These are phyloP conservation scores for Danielia reshetovae DNA, from an alignment of 805 yeast species.

Conservation along the genomic window DNA sequence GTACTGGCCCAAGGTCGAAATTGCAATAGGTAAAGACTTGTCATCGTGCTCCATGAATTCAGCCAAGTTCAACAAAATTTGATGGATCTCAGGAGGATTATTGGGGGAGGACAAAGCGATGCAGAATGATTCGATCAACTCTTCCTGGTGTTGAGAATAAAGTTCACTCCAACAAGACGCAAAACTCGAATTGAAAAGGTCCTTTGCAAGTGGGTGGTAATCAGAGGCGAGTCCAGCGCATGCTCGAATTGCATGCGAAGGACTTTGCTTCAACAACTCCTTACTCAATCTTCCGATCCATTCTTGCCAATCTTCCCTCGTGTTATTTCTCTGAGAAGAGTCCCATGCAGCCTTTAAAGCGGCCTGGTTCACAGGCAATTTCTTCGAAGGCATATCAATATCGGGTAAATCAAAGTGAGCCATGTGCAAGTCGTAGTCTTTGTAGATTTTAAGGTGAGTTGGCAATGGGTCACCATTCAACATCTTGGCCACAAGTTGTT, in stretches of 20 bases:
- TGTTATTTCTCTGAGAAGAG: conserved; percentile 70
- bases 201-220: conserved; percentile 83
- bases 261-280: conserved; percentile 84
- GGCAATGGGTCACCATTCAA: conserved; percentile 86
- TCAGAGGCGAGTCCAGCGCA: conserved; percentile 87
- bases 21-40: conserved; percentile 85
- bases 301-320: conserved; percentile 96
- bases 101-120: conserved; percentile 85
- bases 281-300: conserved; percentile 89
- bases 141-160: conserved; percentile 85
- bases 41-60: conserved; percentile 98
- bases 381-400: conserved; percentile 65
- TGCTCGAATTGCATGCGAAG: conserved; percentile 90
- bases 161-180: conserved; percentile 94
- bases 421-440: conserved; percentile 44
- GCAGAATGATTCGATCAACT: conserved; percentile 78
- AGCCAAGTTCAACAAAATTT: conserved; percentile 80
- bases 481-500: conserved; percentile 73
- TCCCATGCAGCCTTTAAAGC: conserved; percentile 86
- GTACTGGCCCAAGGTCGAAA: conserved; percentile 84
- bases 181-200: conserved; percentile 89
- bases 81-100: conserved; percentile 94
- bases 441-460: conserved; percentile 64
- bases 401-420: conserved; percentile 49
- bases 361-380: conserved; percentile 64